Conservation (phyloP, 2,329 filamentous ascomycete genomes). For the Neoscytalidium dimidiatum region DNA sequence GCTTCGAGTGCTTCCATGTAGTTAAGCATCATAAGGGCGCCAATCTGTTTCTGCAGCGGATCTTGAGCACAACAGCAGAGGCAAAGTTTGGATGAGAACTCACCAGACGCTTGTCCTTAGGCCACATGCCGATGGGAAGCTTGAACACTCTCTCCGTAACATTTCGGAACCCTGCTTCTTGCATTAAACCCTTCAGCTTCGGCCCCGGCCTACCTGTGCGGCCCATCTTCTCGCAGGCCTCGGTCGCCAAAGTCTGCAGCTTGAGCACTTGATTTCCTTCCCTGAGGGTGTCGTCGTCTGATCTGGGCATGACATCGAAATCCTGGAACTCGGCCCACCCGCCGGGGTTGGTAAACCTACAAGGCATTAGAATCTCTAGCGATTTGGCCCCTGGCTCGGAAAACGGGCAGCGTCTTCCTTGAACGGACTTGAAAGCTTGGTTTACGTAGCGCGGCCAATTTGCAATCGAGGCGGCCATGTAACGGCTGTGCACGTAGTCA, state of each 20-base stretch:
- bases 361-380: constrained; percentile 24
- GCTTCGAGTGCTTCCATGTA: constrained; percentile 45
- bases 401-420: constrained; percentile 32
- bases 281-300: constrained; percentile 24
- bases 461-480: constrained; percentile 54
- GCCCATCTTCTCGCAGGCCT: constrained; percentile 26
- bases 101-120: constrained; percentile 22
- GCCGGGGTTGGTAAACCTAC: constrained; percentile 11
- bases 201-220: constrained; percentile 42
- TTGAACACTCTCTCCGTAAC: constrained; percentile 29
- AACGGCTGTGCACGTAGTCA: constrained; percentile 58
- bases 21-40: constrained; percentile 37
- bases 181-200: constrained; percentile 41
- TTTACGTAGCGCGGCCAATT: constrained; percentile 60
- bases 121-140: constrained; percentile 26
- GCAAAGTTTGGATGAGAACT: not conserved
- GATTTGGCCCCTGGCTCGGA: constrained; percentile 35
- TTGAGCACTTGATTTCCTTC: constrained; percentile 16
- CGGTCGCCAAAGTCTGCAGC: not conserved
- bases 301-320: constrained; percentile 24
- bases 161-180: constrained; percentile 46
- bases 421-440: constrained; percentile 41
- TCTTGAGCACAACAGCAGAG: not conserved
- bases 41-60: constrained; percentile 21
- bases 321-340: constrained; percentile 27